Percentiles rank a stretch among this genome's conserved stretches.
Conservation (phyloP, 2,329 filamentous ascomycete genomes). For the Didymella lethalis region DNA sequence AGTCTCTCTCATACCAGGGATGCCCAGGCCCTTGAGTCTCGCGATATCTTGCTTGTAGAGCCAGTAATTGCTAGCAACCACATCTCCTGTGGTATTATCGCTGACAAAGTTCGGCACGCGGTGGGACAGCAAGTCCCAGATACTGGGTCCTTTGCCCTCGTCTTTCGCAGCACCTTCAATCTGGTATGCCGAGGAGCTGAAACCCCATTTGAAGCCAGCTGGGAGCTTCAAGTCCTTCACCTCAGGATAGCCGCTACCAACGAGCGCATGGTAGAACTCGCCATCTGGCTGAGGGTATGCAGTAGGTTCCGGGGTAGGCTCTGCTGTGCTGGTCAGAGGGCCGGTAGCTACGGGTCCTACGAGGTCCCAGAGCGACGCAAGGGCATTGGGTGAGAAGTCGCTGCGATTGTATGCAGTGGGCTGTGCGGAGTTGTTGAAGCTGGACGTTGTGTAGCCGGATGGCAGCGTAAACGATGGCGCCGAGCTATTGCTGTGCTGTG, state of each 20-base stretch:
- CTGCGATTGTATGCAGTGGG: conserved; percentile 54
- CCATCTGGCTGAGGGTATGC: conserved; percentile 50
- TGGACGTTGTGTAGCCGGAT: conserved; percentile 48
- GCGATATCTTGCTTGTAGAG: conserved; percentile 56
- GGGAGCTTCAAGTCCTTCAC: conserved; percentile 51
- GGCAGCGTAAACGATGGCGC: conserved; percentile 40
- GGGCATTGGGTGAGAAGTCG: conserved; percentile 58
- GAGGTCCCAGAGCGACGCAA: conserved; percentile 57
- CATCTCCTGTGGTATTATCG: conserved; percentile 54
- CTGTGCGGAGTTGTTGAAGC: conserved; percentile 54
- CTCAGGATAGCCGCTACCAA: conserved; percentile 48
- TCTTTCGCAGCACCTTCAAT: conserved; percentile 55
- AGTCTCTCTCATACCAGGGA: conserved; percentile 28
- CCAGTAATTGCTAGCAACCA: conserved; percentile 54
- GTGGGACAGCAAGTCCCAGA: conserved; percentile 57
- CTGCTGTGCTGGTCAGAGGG: conserved; percentile 53
- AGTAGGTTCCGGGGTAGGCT: conserved; percentile 54
- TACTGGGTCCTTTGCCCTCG: conserved; percentile 54
- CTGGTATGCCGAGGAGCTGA: conserved; percentile 53
- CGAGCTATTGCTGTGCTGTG: conserved; percentile 9
- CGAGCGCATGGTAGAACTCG: conserved; percentile 54
- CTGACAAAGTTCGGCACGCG: conserved; percentile 51
- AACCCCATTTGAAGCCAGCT: conserved; percentile 53
- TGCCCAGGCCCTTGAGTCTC: conserved; percentile 46
- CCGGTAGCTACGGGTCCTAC: conserved; percentile 55